Evolutionary conservation across 2,329 filamentous ascomycete species (phyloP).

Genomic region (Harringtonia aguacate): DNA sequence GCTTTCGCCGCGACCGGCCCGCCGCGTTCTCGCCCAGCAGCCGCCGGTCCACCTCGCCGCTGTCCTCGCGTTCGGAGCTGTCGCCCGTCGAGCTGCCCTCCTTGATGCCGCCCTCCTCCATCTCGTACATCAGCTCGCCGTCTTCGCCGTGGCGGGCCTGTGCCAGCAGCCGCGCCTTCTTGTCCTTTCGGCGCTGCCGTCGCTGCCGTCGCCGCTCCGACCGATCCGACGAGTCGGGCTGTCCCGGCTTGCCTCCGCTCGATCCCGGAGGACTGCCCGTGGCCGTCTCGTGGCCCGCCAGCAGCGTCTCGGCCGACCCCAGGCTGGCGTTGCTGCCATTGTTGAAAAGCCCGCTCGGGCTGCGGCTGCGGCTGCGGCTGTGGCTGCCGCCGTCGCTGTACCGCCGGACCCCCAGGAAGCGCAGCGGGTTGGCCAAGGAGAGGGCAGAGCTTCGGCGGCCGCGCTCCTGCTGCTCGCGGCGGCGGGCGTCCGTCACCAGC

Average conservation of each 20-base stretch:
- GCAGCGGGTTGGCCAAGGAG: conserved; percentile 38
- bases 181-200: conserved; percentile 38
- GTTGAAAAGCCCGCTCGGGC: not conserved
- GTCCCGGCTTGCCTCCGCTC: not conserved
- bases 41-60: conserved; percentile 44
- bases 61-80: conserved; percentile 51
- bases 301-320: conserved; percentile 4
- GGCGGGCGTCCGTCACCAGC: conserved; percentile 42
- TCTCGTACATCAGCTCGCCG: conserved; percentile 74
- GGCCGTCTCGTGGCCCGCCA: conserved; percentile 18
- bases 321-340: not conserved
- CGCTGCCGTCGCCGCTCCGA: conserved; percentile 38
- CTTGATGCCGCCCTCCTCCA: conserved; percentile 70
- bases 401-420: conserved; percentile 26
- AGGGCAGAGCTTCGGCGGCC: conserved; percentile 39
- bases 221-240: not conserved
- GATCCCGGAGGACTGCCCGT: too few species aligned
- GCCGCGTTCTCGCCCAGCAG: conserved; percentile 30
- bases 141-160: conserved; percentile 54
- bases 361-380: conserved; percentile 13
- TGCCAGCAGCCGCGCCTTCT: conserved; percentile 40
- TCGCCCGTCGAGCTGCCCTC: conserved; percentile 55
- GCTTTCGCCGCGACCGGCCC: conserved; percentile 20
- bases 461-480: conserved; percentile 35
- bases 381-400: conserved; percentile 23